Evolutionary conservation across 345 rosid species (phyloP), one percentile per base, ranked within the genome.

Genomic region (Populus alba): DNA sequence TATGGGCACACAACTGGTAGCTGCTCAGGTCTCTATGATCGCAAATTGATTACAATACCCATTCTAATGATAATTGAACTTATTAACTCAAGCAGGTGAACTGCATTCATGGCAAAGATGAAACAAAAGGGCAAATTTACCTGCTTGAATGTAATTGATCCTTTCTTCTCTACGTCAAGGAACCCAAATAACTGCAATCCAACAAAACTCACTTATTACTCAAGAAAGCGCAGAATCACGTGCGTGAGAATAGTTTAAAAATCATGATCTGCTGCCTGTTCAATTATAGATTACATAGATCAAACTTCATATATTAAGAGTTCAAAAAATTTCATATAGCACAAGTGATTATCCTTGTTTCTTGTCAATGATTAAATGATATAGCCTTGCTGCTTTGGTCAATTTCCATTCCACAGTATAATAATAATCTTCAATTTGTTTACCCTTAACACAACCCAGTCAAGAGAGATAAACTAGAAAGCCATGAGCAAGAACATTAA

Each of bases 81-180:
- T n/a, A 33, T 11, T 70, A 70, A 71, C 16, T 61, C 55, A 74
- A 35, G 47, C 67, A 61, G 59, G 39, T 20, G n/a, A 78, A 31
- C 41, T 39, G 37, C 12, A 11, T 59, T 67, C 71, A 53, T 37
- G 25, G 66, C n/a, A 23, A 67, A 51, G 72, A 55, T 29, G 41
- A 79, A 71, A 68, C n/a, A 69, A 39, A 7, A 39, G 59, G 25
- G 35, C 69, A 67, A 63, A 71, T 10, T 38, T 86, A 96, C 99
- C 97, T 92, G 97, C 85, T 89, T 94, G 85, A 92, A 96, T 80
- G 95, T 89, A 86, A 92, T 91, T 65, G 91, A 86, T 70, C 94
- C 97, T 4, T 57, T 78, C 82, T 89, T 91, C 82, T 94, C 98
- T 47, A 89, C 87, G 79, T 96, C 99, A 71, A 96, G 62, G 88